These are phyloP conservation scores for Inga laurina DNA, from an alignment of 306 rosid species.

Conservation along the genomic window DNA sequence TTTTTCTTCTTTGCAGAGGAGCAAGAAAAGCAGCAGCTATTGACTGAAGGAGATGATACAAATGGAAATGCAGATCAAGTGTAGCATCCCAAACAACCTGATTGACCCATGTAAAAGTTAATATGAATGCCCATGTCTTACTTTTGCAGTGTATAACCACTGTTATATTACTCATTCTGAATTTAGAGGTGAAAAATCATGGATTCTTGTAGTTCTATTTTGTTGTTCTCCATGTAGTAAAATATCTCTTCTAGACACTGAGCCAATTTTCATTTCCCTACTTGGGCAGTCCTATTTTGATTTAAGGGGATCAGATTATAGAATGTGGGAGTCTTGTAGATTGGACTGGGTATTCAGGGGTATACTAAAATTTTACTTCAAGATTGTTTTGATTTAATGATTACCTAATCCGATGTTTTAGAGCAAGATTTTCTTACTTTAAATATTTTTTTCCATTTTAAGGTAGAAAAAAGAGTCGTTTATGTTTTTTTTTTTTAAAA, in stretches of 20 bases:
- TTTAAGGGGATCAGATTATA: not conserved
- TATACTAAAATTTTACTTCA: not conserved
- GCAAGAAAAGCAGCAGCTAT: conserved; percentile 73
- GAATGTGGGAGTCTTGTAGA: not conserved
- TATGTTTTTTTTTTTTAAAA: no score
- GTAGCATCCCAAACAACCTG: not conserved
- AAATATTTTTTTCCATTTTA: no score
- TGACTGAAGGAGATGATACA: conserved; percentile 63
- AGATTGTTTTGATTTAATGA: not conserved
- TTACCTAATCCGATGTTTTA: not conserved
- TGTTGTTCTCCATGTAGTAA: not conserved
- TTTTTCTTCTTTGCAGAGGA: conserved; percentile 51
- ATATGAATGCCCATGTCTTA: not conserved
- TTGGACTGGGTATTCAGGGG: not conserved
- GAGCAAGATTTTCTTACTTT: not conserved
- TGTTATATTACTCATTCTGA: not conserved
- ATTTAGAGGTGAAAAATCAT: conserved; percentile 9
- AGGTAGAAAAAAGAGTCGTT: no score
- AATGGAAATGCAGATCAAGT: conserved; percentile 40
- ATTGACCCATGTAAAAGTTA: conserved; percentile 10
- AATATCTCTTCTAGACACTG: not conserved
- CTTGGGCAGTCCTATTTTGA: not conserved
- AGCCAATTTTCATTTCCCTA: not conserved
- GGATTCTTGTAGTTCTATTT: not conserved
- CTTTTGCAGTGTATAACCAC: conserved; percentile 1